Conservation (phyloP, 768 basidiomycete genomes). For the Macrolepiota fuliginosa region DNA sequence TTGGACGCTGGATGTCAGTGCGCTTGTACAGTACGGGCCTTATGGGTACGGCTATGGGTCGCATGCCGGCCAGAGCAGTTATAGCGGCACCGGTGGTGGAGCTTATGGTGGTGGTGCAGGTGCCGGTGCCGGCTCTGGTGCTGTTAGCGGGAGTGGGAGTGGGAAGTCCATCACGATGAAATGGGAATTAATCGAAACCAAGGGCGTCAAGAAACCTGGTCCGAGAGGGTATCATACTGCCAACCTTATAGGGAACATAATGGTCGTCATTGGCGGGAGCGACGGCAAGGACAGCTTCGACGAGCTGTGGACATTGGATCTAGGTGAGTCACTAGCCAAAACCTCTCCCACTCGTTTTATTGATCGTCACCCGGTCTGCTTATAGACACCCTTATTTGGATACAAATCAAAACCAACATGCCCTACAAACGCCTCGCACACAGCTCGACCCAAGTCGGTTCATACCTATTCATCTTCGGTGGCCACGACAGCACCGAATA, state of each 20-base stretch:
- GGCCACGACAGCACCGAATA: conserved; percentile 86
- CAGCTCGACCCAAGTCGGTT: conserved; percentile 86
- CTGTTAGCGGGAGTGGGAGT: conserved; percentile 24
- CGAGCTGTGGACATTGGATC: conserved; percentile 83
- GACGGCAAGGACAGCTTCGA: conserved; percentile 86
- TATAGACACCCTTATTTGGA: not conserved
- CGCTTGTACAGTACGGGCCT: not conserved
- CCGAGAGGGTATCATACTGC: conserved; percentile 92
- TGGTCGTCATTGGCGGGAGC: conserved; percentile 88
- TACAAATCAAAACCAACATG: conserved; percentile 15
- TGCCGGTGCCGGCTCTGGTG: too few relatives aligned
- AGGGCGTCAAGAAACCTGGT: conserved; percentile 36
- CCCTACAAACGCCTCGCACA: conserved; percentile 71
- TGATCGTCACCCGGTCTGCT: not conserved
- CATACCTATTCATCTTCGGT: conserved; percentile 85
- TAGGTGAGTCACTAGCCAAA: conserved; percentile 55
- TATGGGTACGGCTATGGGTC: too few relatives aligned
- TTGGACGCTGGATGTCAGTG: conserved; percentile 73
- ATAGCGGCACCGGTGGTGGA: too few relatives aligned
- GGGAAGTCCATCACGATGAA: conserved; percentile 20
- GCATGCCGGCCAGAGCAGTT: too few relatives aligned
- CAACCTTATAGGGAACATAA: conserved; percentile 78
- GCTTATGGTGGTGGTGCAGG: too few relatives aligned
- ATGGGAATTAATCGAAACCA: conserved; percentile 50
- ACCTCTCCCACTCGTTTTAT: not conserved